Conservation (phyloP, 495 filamentous ascomycete species). For the Trypethelium eluteriae region DNA sequence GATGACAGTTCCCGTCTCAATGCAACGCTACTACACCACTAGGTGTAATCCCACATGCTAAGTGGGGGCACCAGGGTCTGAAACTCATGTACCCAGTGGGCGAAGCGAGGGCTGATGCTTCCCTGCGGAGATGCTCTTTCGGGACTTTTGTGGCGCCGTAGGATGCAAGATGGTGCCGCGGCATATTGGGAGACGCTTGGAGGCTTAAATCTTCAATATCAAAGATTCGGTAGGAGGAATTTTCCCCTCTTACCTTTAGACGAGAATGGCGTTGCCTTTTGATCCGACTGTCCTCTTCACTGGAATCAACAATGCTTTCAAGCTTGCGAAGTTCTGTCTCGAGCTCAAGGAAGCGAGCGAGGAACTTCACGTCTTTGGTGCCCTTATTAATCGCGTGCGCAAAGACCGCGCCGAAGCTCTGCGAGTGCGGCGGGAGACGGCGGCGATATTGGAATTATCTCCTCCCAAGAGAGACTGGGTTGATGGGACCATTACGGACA, state of each 20-base stretch:
- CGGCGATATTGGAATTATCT: neutral
- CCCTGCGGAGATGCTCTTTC: too few species aligned
- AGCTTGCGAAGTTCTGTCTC: conserved; percentile 11
- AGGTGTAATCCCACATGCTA: neutral
- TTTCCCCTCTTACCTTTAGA: neutral
- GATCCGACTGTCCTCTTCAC: neutral
- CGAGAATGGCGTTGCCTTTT: neutral
- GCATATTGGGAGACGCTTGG: too few species aligned
- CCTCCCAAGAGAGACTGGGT: conserved; percentile 12
- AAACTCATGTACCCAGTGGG: neutral
- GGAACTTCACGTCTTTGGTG: conserved; percentile 7
- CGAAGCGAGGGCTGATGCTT: too few species aligned
- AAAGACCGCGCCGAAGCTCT: conserved; percentile 15
- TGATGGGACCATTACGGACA: conserved; percentile 11
- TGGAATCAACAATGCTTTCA: conserved; percentile 15
- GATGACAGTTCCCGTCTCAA: neutral
- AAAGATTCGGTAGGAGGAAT: neutral
- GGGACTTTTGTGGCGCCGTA: too few species aligned
- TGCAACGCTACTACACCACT: neutral
- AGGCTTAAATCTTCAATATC: too few species aligned
- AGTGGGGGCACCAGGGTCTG: neutral
- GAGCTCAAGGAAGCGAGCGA: conserved; percentile 9
- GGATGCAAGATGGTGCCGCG: too few species aligned
- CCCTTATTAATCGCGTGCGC: conserved; percentile 11
- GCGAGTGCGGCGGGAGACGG: conserved; percentile 4